phyloP scores from a whole-genome alignment of 768 basidiomycete genomes.

The Boletellus emodensis region DNA sequence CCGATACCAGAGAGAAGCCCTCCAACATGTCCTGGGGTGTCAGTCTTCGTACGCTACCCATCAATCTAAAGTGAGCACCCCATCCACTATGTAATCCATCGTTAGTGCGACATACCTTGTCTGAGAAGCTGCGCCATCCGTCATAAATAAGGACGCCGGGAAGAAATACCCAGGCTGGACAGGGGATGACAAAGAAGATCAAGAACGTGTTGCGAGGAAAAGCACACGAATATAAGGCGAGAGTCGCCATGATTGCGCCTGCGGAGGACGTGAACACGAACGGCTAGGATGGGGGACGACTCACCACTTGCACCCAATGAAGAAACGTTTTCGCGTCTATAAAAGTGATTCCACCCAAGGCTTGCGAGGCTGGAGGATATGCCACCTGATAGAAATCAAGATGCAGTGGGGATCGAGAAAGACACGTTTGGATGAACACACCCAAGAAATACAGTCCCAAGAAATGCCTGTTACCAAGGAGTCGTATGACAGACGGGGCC shows the following conservation, averaged over 20 bases:
- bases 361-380: constrained; percentile 49
- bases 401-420: neutral
- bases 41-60: constrained; percentile 46
- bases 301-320: constrained; percentile 74
- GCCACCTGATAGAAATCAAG: constrained; percentile 45
- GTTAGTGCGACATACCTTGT: constrained; percentile 27
- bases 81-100: neutral
- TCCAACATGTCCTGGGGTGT: constrained; percentile 67
- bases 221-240: constrained; percentile 70
- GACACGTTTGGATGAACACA: constrained; percentile 24
- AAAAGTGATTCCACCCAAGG: constrained; percentile 42
- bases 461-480: constrained; percentile 66
- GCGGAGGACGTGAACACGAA: constrained; percentile 2
- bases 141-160: constrained; percentile 48
- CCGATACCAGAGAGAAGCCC: constrained; percentile 59
- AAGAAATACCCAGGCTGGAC: constrained; percentile 76
- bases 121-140: constrained; percentile 32
- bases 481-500: constrained; percentile 56
- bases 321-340: constrained; percentile 27
- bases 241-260: constrained; percentile 69
- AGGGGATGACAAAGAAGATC: constrained; percentile 72
- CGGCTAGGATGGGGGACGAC: constrained; percentile 10
- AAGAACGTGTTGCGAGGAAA: constrained; percentile 63
- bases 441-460: constrained; percentile 71
- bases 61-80: neutral